These are phyloP conservation scores for Akanthomyces dipterigenus DNA, from an alignment of 2,329 filamentous ascomycete genomes.

Conservation along the genomic window DNA sequence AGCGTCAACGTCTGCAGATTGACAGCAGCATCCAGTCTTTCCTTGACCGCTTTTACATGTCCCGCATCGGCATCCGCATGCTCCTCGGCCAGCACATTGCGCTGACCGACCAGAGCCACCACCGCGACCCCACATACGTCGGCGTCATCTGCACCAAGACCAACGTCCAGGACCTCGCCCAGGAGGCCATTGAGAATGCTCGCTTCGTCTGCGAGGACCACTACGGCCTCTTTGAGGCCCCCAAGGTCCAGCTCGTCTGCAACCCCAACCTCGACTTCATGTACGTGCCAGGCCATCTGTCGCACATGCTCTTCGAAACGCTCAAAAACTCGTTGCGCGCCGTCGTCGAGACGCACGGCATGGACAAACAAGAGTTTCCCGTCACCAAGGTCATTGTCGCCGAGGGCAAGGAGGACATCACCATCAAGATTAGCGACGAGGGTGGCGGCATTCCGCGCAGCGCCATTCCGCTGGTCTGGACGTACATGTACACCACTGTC, in stretches of 20 bases:
- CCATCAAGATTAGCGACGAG: constrained; percentile 96
- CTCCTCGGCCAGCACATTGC: constrained; percentile 98
- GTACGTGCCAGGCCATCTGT: constrained; percentile 98
- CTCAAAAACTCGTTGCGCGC: constrained; percentile 96
- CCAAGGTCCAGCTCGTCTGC: constrained; percentile 94
- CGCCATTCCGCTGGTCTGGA: constrained; percentile 96
- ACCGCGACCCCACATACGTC: constrained; percentile 87
- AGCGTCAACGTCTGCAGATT: constrained; percentile 94
- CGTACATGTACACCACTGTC: constrained; percentile 99
- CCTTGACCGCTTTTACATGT: constrained; percentile 99
- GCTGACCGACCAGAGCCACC: constrained; percentile 84
- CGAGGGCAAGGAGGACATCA: constrained; percentile 97
- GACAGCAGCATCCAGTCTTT: constrained; percentile 96
- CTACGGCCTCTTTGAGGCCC: constrained; percentile 94
- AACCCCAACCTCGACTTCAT: constrained; percentile 94
- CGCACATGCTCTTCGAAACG: constrained; percentile 99
- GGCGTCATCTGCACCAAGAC: constrained; percentile 99
- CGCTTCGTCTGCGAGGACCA: constrained; percentile 99
- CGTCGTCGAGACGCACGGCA: constrained; percentile 90
- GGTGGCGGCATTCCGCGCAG: constrained; percentile 91
- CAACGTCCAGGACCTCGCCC: constrained; percentile 87
- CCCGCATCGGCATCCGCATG: constrained; percentile 97
- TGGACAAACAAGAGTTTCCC: constrained; percentile 93
- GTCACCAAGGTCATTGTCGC: constrained; percentile 97
- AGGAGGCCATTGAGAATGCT: constrained; percentile 97